Conservation (phyloP, 1,284 basidiomycete genomes). For the Earliella scabrosa region DNA sequence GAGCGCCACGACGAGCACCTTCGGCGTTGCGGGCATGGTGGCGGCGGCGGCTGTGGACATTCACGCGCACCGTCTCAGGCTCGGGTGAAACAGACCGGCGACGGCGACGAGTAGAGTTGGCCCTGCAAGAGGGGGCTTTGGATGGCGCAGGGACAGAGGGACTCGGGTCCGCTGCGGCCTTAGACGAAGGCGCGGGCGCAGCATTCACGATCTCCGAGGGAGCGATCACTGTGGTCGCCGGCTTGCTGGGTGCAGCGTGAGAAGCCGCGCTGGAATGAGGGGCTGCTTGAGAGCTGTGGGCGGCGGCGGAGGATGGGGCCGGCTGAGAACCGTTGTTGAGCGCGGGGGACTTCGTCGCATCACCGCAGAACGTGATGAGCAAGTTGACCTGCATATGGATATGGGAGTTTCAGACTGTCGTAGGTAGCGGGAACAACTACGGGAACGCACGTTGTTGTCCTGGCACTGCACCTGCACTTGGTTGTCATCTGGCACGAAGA, state of each 20-base stretch:
- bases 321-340: not conserved
- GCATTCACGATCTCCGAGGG: not conserved
- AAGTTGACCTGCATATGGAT: conserved; percentile 30
- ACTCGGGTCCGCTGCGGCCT: not conserved
- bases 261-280: not conserved
- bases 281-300: conserved; percentile 5
- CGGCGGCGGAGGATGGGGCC: conserved; percentile 3
- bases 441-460: conserved; percentile 28
- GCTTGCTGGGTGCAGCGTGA: conserved; percentile 1
- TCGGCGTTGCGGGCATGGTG: conserved; percentile 25
- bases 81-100: conserved; percentile 12
- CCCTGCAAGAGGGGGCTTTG: conserved; percentile 5
- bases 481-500: conserved; percentile 44
- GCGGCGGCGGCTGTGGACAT: conserved; percentile 16
- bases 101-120: conserved; percentile 9
- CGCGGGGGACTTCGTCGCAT: conserved; percentile 17
- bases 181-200: not conserved
- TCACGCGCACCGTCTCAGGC: not conserved
- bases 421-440: not conserved
- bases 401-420: not conserved
- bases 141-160: conserved; percentile 5
- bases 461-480: conserved; percentile 45
- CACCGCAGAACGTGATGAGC: conserved; percentile 39
- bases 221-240: not conserved
- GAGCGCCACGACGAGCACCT: conserved; percentile 12